phyloP scores from a whole-genome alignment of 208 protist genomes.

The Wallacemonas sp. region DNA sequence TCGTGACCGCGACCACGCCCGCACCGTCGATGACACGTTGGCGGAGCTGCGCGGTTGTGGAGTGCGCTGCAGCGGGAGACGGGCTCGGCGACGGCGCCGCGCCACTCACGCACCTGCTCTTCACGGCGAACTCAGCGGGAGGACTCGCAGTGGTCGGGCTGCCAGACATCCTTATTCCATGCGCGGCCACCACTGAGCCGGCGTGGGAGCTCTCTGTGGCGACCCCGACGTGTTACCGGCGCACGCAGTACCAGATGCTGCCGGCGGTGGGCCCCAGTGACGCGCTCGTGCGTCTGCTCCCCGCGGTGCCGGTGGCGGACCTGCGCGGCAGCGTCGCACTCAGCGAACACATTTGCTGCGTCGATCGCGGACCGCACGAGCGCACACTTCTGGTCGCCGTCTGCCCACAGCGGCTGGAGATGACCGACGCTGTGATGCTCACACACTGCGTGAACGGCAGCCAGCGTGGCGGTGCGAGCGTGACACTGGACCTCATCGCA shows the following conservation, averaged over 20 bases:
- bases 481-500: slow-evolving; percentile 7
- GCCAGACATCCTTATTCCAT: slow-evolving; percentile 2
- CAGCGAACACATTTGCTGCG: not conserved
- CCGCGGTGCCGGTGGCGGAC: not conserved
- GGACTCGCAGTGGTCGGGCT: slow-evolving; percentile 2
- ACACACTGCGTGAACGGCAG: not conserved
- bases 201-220: slow-evolving; percentile 2
- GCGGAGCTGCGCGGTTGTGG: not conserved
- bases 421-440: slow-evolving; percentile 9
- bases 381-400: slow-evolving; percentile 2
- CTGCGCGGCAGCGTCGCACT: not conserved
- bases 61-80: not conserved
- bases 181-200: not conserved
- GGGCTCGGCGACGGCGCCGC: not conserved
- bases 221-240: not conserved
- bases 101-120: slow-evolving; percentile 3
- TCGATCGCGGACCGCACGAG: not conserved
- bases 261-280: not conserved
- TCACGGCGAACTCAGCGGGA: not conserved
- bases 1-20: not conserved
- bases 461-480: not conserved
- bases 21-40: not conserved
- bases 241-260: not conserved
- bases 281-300: slow-evolving; percentile 4
- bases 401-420: not conserved